A percentile compares a stretch with the other conserved stretches of the same genome.
Conservation (phyloP, 1,139 yeast genomes). For the Ogataea hybrid region DNA sequence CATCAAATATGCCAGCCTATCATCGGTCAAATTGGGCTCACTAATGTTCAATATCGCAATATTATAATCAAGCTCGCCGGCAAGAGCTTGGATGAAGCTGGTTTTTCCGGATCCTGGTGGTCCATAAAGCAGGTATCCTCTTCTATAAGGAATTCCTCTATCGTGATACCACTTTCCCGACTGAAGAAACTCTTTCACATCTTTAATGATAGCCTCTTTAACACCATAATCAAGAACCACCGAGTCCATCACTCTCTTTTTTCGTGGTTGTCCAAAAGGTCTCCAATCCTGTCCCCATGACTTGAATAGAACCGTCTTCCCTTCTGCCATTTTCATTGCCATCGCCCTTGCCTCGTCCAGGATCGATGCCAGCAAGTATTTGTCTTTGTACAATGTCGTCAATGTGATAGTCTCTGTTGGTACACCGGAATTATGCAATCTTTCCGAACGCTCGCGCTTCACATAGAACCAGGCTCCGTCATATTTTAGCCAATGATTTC, state of each 20-base stretch:
- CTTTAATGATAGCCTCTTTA: slow-evolving; percentile 60
- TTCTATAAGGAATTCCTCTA: slow-evolving; percentile 93
- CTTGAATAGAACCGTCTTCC: slow-evolving; percentile 89
- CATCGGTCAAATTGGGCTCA: slow-evolving; percentile 91
- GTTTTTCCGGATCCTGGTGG: slow-evolving; percentile 99
- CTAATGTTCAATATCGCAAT: slow-evolving; percentile 90
- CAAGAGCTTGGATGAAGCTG: slow-evolving; percentile 91
- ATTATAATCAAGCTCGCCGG: slow-evolving; percentile 94
- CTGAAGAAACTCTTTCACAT: slow-evolving; percentile 73
- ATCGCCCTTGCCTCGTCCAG: slow-evolving; percentile 79
- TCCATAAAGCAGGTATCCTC: slow-evolving; percentile 92
- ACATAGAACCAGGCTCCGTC: slow-evolving; percentile 88
- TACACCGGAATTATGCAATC: slow-evolving; percentile 84
- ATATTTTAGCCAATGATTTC: slow-evolving; percentile 83
- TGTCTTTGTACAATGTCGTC: slow-evolving; percentile 84
- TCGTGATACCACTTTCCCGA: slow-evolving; percentile 92
- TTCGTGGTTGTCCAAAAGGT: slow-evolving; percentile 95
- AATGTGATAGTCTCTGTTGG: slow-evolving; percentile 95
- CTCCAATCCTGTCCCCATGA: slow-evolving; percentile 99
- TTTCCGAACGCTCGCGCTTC: slow-evolving; percentile 85
- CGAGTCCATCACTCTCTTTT: slow-evolving; percentile 78
- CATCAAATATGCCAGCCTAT: slow-evolving; percentile 89
- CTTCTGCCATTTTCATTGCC: slow-evolving; percentile 84
- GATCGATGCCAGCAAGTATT: slow-evolving; percentile 66
- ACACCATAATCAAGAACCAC: slow-evolving; percentile 84